Evolutionary conservation across 2,329 filamentous ascomycete species (phyloP), one percentile per base, ranked within the genome.

Genomic region (Exophiala viscosa): DNA sequence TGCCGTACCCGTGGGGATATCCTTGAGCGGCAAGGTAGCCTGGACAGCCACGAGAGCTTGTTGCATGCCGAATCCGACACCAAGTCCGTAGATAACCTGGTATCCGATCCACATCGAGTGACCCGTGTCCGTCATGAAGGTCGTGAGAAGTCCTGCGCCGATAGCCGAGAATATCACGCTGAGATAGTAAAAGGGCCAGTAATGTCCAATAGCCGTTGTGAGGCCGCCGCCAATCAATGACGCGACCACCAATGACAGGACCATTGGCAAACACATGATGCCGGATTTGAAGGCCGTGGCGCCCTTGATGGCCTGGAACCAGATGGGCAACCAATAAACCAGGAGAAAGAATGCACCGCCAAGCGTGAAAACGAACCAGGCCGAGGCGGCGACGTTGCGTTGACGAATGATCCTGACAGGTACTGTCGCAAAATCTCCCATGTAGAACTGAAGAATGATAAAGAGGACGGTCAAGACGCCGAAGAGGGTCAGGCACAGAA

Each of bases 321-420:
- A 77, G 47, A 76, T 69, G 0, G 74, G 73, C 1, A 76, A 51
- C 52, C 70, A 73, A 41, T 70, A 74, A 13, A 73, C 60, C 40
- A 74, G 59, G 36, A 72, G 67, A 35, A 70, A 66, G 56, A 75
- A 69, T 11, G 64, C 64, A 2, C 63, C 69, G 17, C 67, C 67
- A 17, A 71, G 66, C 38, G 73, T 69, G 34, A 69, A 64, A 3
- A 63, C 60, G 58, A 67, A 73, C 46, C 64, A 64, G 1, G 61
- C 50, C 13, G 66, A 64, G 18, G 64, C 52, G 2, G 67, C 59
- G 32, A 74, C 66, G 32, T 66, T 72, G 13, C 77, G 70, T 59
- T 77, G 71, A 45, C 67, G 73, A 57, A 80, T 70, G 38, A 82
- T 70, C 9, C 73, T 67, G 34, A 75, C 75, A 11, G 77, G 78